phyloP scores from a whole-genome alignment of 768 basidiomycete species.

The Psilocybe tampanensis region DNA sequence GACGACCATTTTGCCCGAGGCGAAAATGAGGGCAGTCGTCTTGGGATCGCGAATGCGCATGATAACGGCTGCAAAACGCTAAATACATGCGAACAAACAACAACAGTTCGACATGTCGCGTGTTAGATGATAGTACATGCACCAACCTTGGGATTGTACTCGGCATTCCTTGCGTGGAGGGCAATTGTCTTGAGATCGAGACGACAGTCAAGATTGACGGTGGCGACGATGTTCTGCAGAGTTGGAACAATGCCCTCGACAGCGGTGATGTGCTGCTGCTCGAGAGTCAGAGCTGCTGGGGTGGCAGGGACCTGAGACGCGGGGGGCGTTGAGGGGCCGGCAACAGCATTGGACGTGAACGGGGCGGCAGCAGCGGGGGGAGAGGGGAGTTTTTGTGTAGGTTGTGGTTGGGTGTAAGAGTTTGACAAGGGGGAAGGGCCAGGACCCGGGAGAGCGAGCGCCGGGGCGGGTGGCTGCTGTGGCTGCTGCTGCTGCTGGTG shows the following conservation, averaged over 20 bases:
- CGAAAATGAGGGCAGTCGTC: constrained; percentile 99
- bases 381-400: constrained; percentile 29
- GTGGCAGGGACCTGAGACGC: constrained; percentile 63
- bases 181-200: constrained; percentile 99
- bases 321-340: constrained; percentile 61
- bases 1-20: constrained; percentile 99
- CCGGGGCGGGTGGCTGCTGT: constrained; percentile 34
- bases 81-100: constrained; percentile 52
- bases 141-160: constrained; percentile 99
- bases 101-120: constrained; percentile 63
- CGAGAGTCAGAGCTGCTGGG: constrained; percentile 75
- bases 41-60: constrained; percentile 99
- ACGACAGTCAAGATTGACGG: constrained; percentile 96
- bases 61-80: constrained; percentile 99
- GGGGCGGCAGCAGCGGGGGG: constrained; percentile 22
- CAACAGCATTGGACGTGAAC: constrained; percentile 43
- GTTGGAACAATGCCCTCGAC: constrained; percentile 99
- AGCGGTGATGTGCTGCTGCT: constrained; percentile 94
- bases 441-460: constrained; percentile 51
- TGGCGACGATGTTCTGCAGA: constrained; percentile 98
- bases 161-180: constrained; percentile 95
- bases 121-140: constrained; percentile 42
- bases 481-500: constrained; percentile 34
- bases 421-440: constrained; percentile 63
- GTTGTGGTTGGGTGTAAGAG: constrained; percentile 46